Percentiles rank a stretch among this genome's conserved stretches.
phyloP scores from a whole-genome alignment of 805 yeast species.

The Nakazawaea ambrosiae region DNA sequence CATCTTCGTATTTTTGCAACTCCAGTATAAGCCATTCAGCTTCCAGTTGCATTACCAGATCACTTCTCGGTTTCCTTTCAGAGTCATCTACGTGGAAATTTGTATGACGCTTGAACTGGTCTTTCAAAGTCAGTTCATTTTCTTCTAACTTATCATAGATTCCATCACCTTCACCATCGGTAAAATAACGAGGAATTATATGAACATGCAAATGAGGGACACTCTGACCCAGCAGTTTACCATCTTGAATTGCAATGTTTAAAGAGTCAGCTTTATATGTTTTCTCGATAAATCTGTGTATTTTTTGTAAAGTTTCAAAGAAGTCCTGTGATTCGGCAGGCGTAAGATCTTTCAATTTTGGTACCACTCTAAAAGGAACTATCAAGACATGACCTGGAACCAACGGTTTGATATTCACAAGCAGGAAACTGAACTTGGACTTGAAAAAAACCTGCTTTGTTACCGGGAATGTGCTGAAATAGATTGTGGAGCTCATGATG shows the following conservation, averaged over 20 bases:
- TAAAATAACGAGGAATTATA: conserved; percentile 73
- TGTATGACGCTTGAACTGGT: conserved; percentile 25
- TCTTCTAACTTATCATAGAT: conserved; percentile 62
- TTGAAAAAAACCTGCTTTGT: conserved; percentile 42
- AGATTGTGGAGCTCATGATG: conserved; percentile 2
- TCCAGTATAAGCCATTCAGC: conserved; percentile 47
- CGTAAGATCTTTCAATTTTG: conserved; percentile 62
- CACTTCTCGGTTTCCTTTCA: conserved; percentile 49
- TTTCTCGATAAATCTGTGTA: conserved; percentile 60
- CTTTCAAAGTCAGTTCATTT: conserved; percentile 40
- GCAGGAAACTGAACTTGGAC: conserved; percentile 62
- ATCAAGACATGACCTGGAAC: conserved; percentile 92
- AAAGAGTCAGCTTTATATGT: conserved; percentile 74
- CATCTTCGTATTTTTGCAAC: conserved; percentile 23
- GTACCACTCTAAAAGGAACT: conserved; percentile 70
- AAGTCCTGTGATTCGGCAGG: conserved; percentile 71
- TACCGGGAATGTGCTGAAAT: conserved; percentile 35
- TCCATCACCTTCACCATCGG: conserved; percentile 58
- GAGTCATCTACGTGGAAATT: conserved; percentile 35
- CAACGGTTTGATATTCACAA: conserved; percentile 88
- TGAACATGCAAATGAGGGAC: conserved; percentile 95
- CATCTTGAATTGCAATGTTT: conserved; percentile 94
- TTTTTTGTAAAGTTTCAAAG: conserved; percentile 64
- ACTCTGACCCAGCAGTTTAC: conserved; percentile 94
- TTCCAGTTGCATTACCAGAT: conserved; percentile 65